Base-by-base conservation (phyloP, 371 early-diverging fungal genomes). In the Globomyces sp. region DNA sequence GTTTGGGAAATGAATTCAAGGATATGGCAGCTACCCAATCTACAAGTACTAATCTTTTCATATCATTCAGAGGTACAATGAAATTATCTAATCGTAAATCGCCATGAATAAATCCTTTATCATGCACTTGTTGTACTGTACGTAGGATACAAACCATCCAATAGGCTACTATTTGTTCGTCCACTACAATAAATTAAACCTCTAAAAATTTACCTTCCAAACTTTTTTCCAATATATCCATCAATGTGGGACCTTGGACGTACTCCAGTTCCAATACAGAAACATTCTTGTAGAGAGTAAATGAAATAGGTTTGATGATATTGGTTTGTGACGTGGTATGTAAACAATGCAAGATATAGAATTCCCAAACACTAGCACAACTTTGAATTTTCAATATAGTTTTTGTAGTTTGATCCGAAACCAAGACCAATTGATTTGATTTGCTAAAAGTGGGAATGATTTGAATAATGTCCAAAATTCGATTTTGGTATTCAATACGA, bases 21-120 rank as follows among this genome's bases (percentile, higher is more conserved):
- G 78, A 79, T 34, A 78, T 65, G 4, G 67, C 71, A 36, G 62
- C 61, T 2, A 70, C 71, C 66, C 73, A 81, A 39, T 76, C 81
- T 3, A 66, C 63, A 0, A 81, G 37, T 40, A 53, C 24, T 4
- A 81, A 36, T 2, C 80, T 44, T 44, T 1, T 10, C 40, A 63
- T 60, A 1, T 51, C 44, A 9, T 59, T 8, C 11, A 62, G 52
- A 43, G 74, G 58, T 9, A 71, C 11, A 42, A 78, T 41, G 45
- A 77, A 13, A 57, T 78, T 79, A 59, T 79, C 78, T 42, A 67
- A 41, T 52, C 77, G 73, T 51, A 79, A 65, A 51, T 75, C 79
- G 41, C 71, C 66, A 52, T 80, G 82, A 4, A 80, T 55, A 40
- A 80, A 46, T 2, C 78, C 75, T n/a, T 65, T 69, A 3, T 58